phyloP scores from a whole-genome alignment of 306 rosid genomes.

The Cotoneaster glaucophyllus region DNA sequence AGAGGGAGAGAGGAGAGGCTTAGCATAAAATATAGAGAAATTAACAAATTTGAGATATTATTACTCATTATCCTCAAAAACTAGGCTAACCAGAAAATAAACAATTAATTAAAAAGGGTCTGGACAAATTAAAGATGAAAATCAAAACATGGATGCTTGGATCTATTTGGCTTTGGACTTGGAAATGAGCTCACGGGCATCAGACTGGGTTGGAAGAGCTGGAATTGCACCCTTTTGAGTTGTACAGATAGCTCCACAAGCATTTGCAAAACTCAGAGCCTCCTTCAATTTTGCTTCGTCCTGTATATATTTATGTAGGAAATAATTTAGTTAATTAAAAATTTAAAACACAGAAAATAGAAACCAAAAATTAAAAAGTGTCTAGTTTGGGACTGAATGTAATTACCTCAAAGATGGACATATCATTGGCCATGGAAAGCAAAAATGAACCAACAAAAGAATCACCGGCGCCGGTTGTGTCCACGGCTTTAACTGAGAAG shows the following conservation, averaged over 20 bases:
- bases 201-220: constrained; percentile 48
- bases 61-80: no score
- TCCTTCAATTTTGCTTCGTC: constrained; percentile 50
- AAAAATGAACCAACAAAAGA: constrained; percentile 58
- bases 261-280: constrained; percentile 51
- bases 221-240: constrained; percentile 67
- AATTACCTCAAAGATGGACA: constrained; percentile 36
- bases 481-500: constrained; percentile 41
- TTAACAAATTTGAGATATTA: no score
- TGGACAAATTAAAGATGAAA: not conserved
- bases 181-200: constrained; percentile 35
- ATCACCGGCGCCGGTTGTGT: constrained; percentile 79
- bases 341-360: not conserved
- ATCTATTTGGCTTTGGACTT: constrained; percentile 22
- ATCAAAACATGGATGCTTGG: not conserved
- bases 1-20: no score
- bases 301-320: not conserved
- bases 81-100: not conserved
- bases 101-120: no score
- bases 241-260: constrained; percentile 62
- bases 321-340: not conserved
- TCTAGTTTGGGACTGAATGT: not conserved
- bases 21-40: no score
- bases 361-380: not conserved
- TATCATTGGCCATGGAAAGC: constrained; percentile 33